A percentile compares a stretch with the other conserved stretches of the same genome.
Evolutionary conservation across 257 asterid genomes (phyloP).

Genomic region (Primulina tabacum): DNA sequence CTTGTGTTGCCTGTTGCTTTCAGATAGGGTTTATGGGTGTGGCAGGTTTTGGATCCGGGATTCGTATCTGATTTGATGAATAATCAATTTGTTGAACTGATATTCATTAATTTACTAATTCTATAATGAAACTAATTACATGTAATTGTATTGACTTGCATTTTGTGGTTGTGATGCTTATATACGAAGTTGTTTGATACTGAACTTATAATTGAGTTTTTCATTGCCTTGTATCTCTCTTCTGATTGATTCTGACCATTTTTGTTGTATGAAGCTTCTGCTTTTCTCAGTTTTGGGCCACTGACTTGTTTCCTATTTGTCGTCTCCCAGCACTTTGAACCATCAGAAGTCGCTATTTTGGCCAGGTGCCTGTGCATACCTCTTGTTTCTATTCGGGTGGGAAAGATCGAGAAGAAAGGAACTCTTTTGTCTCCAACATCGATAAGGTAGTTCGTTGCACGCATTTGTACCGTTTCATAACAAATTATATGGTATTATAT

Average conservation of each 20-base stretch:
- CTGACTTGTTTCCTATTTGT: slow-evolving; percentile 5
- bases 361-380: slow-evolving; percentile 92
- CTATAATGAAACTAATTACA: neutral
- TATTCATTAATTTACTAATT: neutral
- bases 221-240: neutral
- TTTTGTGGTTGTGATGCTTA: neutral
- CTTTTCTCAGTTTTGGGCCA: neutral
- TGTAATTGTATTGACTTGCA: neutral
- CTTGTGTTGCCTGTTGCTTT: neutral
- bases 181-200: neutral
- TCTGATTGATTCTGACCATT: neutral
- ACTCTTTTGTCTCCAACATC: slow-evolving; percentile 65
- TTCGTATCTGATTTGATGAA: neutral
- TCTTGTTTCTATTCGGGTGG: slow-evolving; percentile 86
- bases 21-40: neutral
- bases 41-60: neutral
- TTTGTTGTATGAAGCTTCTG: neutral
- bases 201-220: neutral
- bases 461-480: slow-evolving; percentile 10
- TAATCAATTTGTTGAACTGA: neutral
- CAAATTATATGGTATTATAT: neutral
- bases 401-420: slow-evolving; percentile 77
- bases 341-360: slow-evolving; percentile 81
- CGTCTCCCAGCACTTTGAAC: slow-evolving; percentile 71
- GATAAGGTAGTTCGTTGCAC: slow-evolving; percentile 51